Base-by-base conservation (phyloP, 352 stramenopile species). In the Phytophthora agathidicida region DNA sequence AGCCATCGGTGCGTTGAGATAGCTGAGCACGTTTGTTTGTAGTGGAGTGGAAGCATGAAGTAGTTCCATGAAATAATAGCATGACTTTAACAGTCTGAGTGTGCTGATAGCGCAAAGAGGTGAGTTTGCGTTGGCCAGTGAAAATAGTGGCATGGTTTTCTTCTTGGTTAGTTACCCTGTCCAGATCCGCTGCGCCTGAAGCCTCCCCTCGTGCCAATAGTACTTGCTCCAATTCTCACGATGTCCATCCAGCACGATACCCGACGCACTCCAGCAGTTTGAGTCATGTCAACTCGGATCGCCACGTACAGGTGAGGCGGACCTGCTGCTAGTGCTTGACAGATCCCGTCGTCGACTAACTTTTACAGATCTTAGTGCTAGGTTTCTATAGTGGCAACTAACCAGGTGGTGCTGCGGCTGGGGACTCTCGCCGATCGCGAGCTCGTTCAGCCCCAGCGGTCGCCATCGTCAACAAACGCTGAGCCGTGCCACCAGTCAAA, bases 271-370 rank as follows among this genome's bases (percentile, higher is more conserved):
- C 28, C 38, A 59, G 50, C 50, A 42, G 38, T 26, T 41, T 28
- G 38, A 50, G 13, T 43, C 49, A 32, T 20, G 37, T 33, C 53
- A 54, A 35, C 35, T 49, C 20, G 43, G 33, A 39, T n/a, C 19
- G 1, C 27, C 19, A 62, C 45, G 45, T 36, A 51, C 45, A 51
- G 45, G 45, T 58, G 45, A 49, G 28, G 14, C 17, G n/a, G 17
- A 42, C 36, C 55, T 63, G 45, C 20, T 64, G 55, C 20, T 38
- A 20, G 37, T 64, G 55, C 55, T 51, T 41, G 37, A 56, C 46
- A 54, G 27, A 63, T 63, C 54, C 27, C 44, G 19, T 44, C 28
- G 27, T 20, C 23, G 46, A 58, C 55, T 38, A 43, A 32, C 54
- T 64, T 63, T 51, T 64, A 64, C 55, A 26, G n/a, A 10, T 37